Conservation (phyloP, 768 basidiomycete genomes). For the Boletus subcaerulescens region DNA sequence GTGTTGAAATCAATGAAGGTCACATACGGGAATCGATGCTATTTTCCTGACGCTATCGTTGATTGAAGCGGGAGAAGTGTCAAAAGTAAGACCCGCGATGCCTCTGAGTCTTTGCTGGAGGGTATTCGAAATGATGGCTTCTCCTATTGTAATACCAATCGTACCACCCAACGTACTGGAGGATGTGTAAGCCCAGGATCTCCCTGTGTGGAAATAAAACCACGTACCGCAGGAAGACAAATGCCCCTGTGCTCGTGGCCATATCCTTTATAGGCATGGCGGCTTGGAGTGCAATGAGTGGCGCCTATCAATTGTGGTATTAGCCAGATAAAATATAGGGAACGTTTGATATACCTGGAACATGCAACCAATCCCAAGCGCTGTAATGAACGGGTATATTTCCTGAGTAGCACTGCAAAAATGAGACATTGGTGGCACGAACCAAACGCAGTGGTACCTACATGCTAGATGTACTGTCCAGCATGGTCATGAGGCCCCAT, state of each 20-base stretch:
- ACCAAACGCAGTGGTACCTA: slow-evolving; percentile 9
- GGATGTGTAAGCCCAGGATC: background rate
- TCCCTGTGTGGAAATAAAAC: background rate
- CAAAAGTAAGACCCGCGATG: slow-evolving; percentile 27
- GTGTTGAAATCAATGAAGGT: background rate
- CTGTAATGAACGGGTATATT: slow-evolving; percentile 32
- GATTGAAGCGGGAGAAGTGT: slow-evolving; percentile 43
- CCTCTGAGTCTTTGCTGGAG: slow-evolving; percentile 14
- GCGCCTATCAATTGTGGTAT: slow-evolving; percentile 14
- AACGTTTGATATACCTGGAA: slow-evolving; percentile 26
- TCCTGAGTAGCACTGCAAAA: slow-evolving; percentile 29
- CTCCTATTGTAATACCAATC: slow-evolving; percentile 69
- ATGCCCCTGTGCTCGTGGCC: slow-evolving; percentile 40
- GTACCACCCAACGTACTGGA: slow-evolving; percentile 68
- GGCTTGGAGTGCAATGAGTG: slow-evolving; percentile 39
- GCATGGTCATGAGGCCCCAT: slow-evolving; percentile 36
- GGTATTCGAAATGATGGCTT: slow-evolving; percentile 66
- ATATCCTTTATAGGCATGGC: slow-evolving; percentile 47
- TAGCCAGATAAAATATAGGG: background rate
- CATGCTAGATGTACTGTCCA: slow-evolving; percentile 32
- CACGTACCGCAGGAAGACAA: slow-evolving; percentile 32
- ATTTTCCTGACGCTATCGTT: slow-evolving; percentile 48
- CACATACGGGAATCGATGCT: slow-evolving; percentile 28
- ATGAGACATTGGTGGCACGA: background rate
- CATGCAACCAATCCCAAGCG: slow-evolving; percentile 33